A percentile compares a stretch with the other conserved stretches of the same genome.
phyloP scores from a whole-genome alignment of 2,329 filamentous ascomycete genomes.

The Dactylellina cionopaga region DNA sequence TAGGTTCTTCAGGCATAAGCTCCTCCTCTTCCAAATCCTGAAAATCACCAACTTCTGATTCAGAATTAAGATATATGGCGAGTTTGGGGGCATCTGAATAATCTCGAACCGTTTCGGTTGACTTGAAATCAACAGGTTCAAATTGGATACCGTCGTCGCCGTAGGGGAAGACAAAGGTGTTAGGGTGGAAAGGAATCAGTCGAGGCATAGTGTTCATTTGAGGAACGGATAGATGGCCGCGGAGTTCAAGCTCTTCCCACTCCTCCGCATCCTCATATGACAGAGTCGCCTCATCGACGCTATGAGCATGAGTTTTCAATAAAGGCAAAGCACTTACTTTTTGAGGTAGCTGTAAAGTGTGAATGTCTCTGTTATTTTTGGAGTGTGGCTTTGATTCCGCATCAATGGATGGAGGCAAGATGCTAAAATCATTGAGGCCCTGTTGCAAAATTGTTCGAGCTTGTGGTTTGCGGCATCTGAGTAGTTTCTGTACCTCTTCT shows the following conservation, averaged over 20 bases:
- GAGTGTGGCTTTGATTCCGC: neutral
- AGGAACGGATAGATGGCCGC: neutral
- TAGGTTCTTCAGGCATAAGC: neutral
- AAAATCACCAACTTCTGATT: too few species aligned
- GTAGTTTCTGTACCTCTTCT: neutral
- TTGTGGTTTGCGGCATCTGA: neutral
- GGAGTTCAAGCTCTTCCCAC: neutral
- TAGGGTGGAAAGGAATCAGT: neutral
- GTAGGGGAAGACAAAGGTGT: neutral
- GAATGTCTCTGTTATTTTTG: neutral
- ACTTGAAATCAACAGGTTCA: neutral
- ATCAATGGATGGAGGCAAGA: neutral
- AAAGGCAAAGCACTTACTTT: neutral
- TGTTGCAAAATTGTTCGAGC: neutral
- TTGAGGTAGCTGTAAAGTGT: neutral
- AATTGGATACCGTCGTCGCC: neutral
- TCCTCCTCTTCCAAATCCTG: too few species aligned
- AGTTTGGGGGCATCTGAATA: too few species aligned
- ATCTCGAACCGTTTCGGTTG: too few species aligned
- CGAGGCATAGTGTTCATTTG: neutral
- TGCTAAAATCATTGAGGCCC: neutral
- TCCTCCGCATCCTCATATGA: neutral
- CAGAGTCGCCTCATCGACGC: neutral
- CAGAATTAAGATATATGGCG: too few species aligned
- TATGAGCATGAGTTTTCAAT: neutral